Evolutionary conservation across 441 rosid genomes (phyloP).

Genomic region (Adansonia rubrostipa): DNA sequence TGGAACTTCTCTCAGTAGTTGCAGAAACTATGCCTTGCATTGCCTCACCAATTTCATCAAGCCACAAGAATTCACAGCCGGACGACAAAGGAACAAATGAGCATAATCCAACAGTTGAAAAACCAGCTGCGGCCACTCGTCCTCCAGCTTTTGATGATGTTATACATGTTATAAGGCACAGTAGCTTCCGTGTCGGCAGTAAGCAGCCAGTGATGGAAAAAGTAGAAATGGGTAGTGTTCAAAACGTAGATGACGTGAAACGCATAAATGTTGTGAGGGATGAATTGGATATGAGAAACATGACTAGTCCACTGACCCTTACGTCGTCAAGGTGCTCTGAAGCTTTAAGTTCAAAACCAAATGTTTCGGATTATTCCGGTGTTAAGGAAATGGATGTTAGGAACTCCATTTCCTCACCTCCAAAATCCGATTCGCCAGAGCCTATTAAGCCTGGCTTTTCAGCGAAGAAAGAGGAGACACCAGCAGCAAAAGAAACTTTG

Average conservation of each 20-base stretch:
- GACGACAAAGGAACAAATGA: constrained; percentile 44
- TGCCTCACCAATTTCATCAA: constrained; percentile 42
- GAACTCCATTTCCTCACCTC: constrained; percentile 33
- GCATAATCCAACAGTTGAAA: constrained; percentile 48
- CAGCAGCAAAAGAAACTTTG: constrained; percentile 60
- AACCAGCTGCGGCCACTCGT: constrained; percentile 46
- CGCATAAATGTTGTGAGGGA: constrained; percentile 75
- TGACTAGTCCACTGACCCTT: constrained; percentile 35
- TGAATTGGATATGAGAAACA: constrained; percentile 65
- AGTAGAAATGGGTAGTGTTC: constrained; percentile 70
- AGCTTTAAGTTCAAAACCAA: constrained; percentile 44
- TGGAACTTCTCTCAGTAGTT: constrained; percentile 59
- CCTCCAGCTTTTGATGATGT: constrained; percentile 77
- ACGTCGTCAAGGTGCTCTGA: constrained; percentile 52
- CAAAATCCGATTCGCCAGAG: constrained; percentile 48
- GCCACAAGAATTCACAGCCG: constrained; percentile 43
- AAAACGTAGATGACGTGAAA: constrained; percentile 71
- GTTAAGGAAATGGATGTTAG: constrained; percentile 44
- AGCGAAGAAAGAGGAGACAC: constrained; percentile 58
- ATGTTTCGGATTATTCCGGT: constrained; percentile 43
- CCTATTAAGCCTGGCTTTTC: constrained; percentile 44
- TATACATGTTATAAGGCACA: constrained; percentile 85
- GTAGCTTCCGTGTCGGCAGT: constrained; percentile 85
- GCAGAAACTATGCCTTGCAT: constrained; percentile 39
- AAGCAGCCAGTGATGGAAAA: constrained; percentile 84